Conservation (phyloP, 2,329 filamentous ascomycete genomes). For the Talaromyces albobiverticillius region DNA sequence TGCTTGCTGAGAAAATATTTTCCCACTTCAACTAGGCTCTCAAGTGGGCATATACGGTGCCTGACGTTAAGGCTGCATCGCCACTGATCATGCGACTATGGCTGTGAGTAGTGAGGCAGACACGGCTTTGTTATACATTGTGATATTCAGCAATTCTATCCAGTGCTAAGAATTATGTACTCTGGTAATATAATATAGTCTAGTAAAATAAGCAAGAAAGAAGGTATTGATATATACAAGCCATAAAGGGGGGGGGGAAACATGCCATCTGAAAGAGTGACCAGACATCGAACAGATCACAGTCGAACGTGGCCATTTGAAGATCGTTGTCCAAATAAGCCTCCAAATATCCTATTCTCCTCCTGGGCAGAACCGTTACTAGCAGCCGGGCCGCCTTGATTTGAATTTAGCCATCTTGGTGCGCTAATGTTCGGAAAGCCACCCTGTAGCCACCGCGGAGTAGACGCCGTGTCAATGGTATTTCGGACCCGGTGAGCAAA, state of each 20-base stretch:
- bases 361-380: slow-evolving; percentile 21
- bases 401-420: slow-evolving; percentile 76
- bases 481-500: slow-evolving; percentile 86
- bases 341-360: slow-evolving; percentile 27
- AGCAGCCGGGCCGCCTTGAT: slow-evolving; percentile 27
- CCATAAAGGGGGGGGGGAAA: slow-evolving; percentile 11
- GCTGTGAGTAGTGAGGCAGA: neutral
- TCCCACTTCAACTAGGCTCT: too few relatives aligned
- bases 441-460: slow-evolving; percentile 78
- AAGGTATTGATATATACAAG: neutral
- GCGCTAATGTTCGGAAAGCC: slow-evolving; percentile 62
- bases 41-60: slow-evolving; percentile 7
- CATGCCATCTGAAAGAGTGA: slow-evolving; percentile 19
- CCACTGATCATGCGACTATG: slow-evolving; percentile 8
- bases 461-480: slow-evolving; percentile 78
- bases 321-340: slow-evolving; percentile 41
- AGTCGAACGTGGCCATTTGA: slow-evolving; percentile 39
- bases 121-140: neutral
- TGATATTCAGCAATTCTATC: neutral
- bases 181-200: neutral
- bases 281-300: slow-evolving; percentile 20
- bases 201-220: neutral
- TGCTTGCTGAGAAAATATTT: too few relatives aligned
- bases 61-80: neutral
- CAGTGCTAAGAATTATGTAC: neutral